Conservation (phyloP, 768 basidiomycete genomes). For the Lactarius pseudohatsudake region DNA sequence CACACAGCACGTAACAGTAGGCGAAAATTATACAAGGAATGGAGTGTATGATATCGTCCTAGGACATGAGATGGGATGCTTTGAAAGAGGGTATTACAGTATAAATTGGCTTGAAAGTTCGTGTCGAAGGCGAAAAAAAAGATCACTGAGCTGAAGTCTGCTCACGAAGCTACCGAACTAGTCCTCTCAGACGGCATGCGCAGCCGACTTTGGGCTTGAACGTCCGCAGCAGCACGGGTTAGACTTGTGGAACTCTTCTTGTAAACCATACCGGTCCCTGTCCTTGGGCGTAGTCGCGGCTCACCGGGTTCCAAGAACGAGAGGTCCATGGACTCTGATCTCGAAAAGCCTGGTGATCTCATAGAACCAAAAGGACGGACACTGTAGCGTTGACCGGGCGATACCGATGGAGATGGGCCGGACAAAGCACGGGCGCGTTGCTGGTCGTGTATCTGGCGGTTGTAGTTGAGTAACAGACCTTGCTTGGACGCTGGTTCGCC, state of each 20-base stretch:
- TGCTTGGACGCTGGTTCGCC: conserved; percentile 27
- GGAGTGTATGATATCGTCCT: background rate
- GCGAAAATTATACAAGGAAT: conserved; percentile 18
- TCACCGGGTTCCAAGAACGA: conserved; percentile 13
- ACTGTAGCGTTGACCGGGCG: conserved; percentile 6
- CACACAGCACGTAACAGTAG: conserved; percentile 19
- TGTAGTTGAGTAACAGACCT: conserved; percentile 27
- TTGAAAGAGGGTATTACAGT: conserved; percentile 14
- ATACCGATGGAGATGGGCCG: conserved; percentile 11
- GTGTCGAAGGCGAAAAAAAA: background rate
- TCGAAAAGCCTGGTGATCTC: background rate
- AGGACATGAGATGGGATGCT: background rate
- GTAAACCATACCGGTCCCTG: conserved; percentile 30
- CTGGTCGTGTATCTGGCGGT: conserved; percentile 29
- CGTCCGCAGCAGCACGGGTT: conserved; percentile 24
- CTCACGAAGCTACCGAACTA: conserved; percentile 1
- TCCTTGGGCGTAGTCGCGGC: conserved; percentile 25
- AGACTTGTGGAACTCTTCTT: conserved; percentile 25
- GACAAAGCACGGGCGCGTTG: conserved; percentile 22
- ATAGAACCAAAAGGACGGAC: conserved; percentile 8
- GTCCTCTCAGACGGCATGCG: conserved; percentile 20
- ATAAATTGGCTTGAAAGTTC: background rate
- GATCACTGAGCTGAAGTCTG: background rate
- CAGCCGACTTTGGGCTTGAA: conserved; percentile 28
- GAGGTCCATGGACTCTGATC: conserved; percentile 15